Base-by-base conservation (phyloP, 2,329 filamentous ascomycete species). In the Cordyceps pruinosa region DNA sequence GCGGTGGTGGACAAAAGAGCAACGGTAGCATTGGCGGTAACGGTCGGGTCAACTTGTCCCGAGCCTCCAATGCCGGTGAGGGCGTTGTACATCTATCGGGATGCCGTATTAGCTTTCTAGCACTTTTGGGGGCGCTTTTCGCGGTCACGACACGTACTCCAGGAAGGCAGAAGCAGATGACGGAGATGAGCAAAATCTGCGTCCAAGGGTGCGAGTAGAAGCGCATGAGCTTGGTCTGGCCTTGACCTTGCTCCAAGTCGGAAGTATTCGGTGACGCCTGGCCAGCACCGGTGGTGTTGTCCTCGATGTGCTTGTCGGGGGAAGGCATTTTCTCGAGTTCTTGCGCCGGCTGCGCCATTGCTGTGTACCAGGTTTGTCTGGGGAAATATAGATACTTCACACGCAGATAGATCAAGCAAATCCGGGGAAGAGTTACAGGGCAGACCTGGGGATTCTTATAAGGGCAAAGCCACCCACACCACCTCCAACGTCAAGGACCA, bases 151-250 rank as follows among this genome's bases (percentile, higher is more conserved):
- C 4, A 70, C 75, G 51, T 66, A 74, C 73, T 15, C 73, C 73
- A 6, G 75, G 75, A 34, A 74, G 71, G 55, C 75, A 78, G 62
- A 78, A 77, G 61, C 74, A 78, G 53, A 79, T 77, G 50, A 78
- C 68, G 63, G 73, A 75, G 57, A 78, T 77, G 50, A 78, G 66
- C 2, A 75, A 26, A 48, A 78, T 76, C 63, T 79, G 76, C 42
- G 73, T 73, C 76, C 75, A 79, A 15, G 73, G 72, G 59, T 77
- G 66, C 7, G 71, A 67, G 61, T 75, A 76, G 51, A 75, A 57
- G 37, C 62, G 59, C 44, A 63, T 60, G 10, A 64, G 53, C 56
- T 61, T 59, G 15, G 62, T 66, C 45, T 56, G 61, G 28, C 48
- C 37, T 26, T 42, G 54, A 7, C 59, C 50, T n/a, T 41, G 44